These are phyloP conservation scores for Scenedesmus sp. DNA, from an alignment of 163 green algal species.

Conservation along the genomic window DNA sequence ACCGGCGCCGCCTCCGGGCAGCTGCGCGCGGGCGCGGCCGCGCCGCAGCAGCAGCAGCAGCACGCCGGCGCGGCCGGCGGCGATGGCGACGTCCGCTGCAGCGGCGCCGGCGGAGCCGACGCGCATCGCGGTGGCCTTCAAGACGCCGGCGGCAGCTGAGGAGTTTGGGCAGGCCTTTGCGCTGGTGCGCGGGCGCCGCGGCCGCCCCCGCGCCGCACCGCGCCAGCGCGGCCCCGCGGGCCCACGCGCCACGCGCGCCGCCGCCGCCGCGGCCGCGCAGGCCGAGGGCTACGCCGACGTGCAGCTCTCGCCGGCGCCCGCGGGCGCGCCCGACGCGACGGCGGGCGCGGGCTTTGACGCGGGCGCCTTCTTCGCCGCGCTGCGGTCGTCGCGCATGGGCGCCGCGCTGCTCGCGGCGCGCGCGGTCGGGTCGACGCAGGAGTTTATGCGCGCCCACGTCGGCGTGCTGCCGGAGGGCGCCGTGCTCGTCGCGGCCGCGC, in stretches of 20 bases:
- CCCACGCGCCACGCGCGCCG: too few species aligned
- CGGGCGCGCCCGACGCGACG: too few species aligned
- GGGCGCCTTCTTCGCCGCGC: constrained; percentile 13
- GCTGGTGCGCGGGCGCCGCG: constrained; percentile 1
- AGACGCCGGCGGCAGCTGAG: not conserved
- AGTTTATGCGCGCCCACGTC: constrained; percentile 44
- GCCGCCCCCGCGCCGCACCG: too few species aligned
- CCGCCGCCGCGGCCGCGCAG: too few species aligned
- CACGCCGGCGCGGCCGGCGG: too few species aligned
- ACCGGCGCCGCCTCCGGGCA: too few species aligned
- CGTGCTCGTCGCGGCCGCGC: constrained; percentile 41
- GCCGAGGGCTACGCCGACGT: not conserved
- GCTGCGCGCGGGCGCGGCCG: too few species aligned
- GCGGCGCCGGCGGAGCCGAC: not conserved
- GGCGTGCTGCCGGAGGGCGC: constrained; percentile 33
- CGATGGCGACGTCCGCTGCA: too few species aligned
- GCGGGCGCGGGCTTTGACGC: constrained; percentile 18
- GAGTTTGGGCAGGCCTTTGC: constrained; percentile 2
- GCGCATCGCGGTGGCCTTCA: constrained; percentile 9
- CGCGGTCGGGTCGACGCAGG: constrained; percentile 42
- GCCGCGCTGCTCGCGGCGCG: constrained; percentile 14
- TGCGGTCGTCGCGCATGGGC: constrained; percentile 1
- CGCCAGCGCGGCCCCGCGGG: too few species aligned
- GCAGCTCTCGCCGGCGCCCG: not conserved
- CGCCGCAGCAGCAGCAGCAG: too few species aligned